Conservation (phyloP, 768 basidiomycete species). For the Lyophyllum shimeji region DNA sequence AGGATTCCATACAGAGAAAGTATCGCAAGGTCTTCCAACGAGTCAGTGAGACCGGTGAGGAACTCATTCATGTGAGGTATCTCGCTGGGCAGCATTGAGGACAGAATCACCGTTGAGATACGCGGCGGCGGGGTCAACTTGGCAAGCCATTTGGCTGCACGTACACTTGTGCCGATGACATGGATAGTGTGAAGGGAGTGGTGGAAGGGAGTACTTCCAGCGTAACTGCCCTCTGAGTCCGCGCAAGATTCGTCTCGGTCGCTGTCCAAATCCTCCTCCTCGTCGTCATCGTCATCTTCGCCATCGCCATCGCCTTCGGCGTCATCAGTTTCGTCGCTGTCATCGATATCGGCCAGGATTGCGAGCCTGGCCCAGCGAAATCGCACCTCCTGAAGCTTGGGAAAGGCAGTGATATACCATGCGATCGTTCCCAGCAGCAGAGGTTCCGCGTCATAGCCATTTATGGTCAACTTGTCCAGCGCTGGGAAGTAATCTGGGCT, state of each 20-base stretch:
- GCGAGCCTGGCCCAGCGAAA: not conserved
- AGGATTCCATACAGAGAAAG: not conserved
- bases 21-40: not conserved
- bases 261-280: too few relatives aligned
- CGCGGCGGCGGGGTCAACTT: not conserved
- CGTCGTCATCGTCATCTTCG: too few relatives aligned
- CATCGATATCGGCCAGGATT: not conserved
- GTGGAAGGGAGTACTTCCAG: too few relatives aligned
- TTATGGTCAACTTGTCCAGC: not conserved
- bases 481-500: not conserved
- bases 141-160: not conserved
- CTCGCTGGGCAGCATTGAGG: not conserved
- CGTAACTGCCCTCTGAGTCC: too few relatives aligned
- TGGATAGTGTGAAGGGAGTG: not conserved
- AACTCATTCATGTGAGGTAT: not conserved
- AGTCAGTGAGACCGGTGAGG: not conserved
- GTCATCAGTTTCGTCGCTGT: too few relatives aligned
- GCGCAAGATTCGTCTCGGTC: too few relatives aligned
- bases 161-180: not conserved
- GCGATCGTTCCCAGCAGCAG: too few relatives aligned
- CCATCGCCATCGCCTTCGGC: too few relatives aligned
- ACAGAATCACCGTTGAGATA: not conserved
- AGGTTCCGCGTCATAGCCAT: too few relatives aligned
- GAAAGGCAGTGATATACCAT: not conserved
- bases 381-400: not conserved